Conservation (phyloP, 108 stramenopile genomes). For the Skeletonema tropicum region DNA sequence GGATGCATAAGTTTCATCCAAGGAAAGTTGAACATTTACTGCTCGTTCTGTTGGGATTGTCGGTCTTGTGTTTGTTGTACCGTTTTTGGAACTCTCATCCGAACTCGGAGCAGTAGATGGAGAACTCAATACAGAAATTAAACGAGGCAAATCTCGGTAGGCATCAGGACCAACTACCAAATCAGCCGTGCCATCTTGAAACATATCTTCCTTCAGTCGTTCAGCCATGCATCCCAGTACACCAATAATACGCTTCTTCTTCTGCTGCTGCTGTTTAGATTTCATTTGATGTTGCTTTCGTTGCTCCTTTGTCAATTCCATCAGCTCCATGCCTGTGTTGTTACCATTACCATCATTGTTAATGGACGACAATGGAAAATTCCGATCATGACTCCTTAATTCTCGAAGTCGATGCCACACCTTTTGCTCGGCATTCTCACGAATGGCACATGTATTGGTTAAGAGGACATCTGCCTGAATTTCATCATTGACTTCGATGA, state of each 20-base stretch:
- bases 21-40: conserved; percentile 89
- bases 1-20: conserved; percentile 98
- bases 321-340: background rate
- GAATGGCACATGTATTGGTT: conserved; percentile 98
- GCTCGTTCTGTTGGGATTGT: conserved; percentile 51
- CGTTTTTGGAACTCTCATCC: background rate
- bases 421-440: conserved; percentile 97
- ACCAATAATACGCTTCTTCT: conserved; percentile 80
- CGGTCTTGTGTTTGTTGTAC: background rate
- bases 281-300: conserved; percentile 12
- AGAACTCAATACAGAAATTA: conserved; percentile 66
- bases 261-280: conserved; percentile 3
- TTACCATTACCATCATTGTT: too few species aligned
- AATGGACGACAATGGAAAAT: conserved; percentile 21
- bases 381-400: conserved; percentile 46
- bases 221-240: conserved; percentile 99
- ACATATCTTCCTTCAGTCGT: conserved; percentile 91
- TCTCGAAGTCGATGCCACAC: conserved; percentile 89
- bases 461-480: conserved; percentile 84
- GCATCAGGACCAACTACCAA: conserved; percentile 98
- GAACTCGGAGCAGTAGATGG: background rate
- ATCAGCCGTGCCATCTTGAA: conserved; percentile 88
- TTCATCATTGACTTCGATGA: conserved; percentile 44
- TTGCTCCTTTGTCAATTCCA: conserved; percentile 4
- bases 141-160: conserved; percentile 94